These are phyloP conservation scores for Umbelopsis sp. DNA, from an alignment of 192 early-diverging fungal genomes.

Conservation along the genomic window DNA sequence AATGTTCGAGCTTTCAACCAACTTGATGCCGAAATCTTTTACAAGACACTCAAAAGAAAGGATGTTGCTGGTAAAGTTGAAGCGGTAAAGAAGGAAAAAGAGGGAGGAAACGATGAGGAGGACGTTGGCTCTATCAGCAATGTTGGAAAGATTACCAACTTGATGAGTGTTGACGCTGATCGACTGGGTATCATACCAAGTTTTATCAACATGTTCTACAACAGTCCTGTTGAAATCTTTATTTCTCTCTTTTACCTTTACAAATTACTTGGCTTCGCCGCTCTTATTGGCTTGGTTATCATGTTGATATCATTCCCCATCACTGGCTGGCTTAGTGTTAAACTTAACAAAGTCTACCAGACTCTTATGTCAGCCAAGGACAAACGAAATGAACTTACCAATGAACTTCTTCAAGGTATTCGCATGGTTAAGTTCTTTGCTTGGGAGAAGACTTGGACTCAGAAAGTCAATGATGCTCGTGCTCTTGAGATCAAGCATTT, in stretches of 20 bases:
- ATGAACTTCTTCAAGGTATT: constrained; percentile 55
- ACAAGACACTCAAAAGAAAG: constrained; percentile 62
- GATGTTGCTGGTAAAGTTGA: constrained; percentile 56
- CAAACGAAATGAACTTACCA: constrained; percentile 59
- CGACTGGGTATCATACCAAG: constrained; percentile 45
- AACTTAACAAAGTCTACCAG: constrained; percentile 18
- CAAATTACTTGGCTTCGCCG: constrained; percentile 46
- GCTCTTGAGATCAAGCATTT: constrained; percentile 26
- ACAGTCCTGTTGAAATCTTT: constrained; percentile 49
- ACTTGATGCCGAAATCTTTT: constrained; percentile 60
- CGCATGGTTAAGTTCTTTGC: constrained; percentile 58
- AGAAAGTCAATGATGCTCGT: constrained; percentile 18
- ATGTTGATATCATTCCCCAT: constrained; percentile 45
- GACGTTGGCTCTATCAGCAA: constrained; percentile 33
- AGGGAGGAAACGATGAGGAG: constrained; percentile 30
- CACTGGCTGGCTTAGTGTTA: constrained; percentile 24
- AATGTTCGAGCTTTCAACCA: constrained; percentile 53
- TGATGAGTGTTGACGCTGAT: constrained; percentile 61
- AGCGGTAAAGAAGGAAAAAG: constrained; percentile 30
- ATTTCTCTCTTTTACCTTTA: constrained; percentile 63
- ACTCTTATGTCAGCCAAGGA: constrained; percentile 64
- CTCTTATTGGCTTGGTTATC: constrained; percentile 38
- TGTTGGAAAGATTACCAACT: constrained; percentile 59
- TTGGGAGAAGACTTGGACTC: constrained; percentile 48
- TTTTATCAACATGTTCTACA: constrained; percentile 55